Conservation (phyloP, 2,329 filamentous ascomycete species). For the Fusarium anguioides region DNA sequence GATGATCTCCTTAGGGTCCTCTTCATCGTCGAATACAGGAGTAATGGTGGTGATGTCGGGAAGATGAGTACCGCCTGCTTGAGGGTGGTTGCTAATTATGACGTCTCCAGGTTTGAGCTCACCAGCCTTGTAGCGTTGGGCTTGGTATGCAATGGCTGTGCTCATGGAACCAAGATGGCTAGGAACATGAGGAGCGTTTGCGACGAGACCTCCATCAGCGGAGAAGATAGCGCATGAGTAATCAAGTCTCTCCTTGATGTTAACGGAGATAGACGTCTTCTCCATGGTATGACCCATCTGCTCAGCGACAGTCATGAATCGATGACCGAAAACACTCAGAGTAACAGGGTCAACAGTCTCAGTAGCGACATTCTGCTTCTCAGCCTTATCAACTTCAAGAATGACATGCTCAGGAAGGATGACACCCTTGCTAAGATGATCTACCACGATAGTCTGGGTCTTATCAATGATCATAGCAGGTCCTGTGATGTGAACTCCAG, state of each 20-base stretch:
- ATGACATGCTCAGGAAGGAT: slow-evolving; percentile 51
- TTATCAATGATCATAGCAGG: slow-evolving; percentile 79
- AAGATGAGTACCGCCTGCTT: slow-evolving; percentile 40
- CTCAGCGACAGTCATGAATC: slow-evolving; percentile 85
- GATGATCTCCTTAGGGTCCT: slow-evolving; percentile 46
- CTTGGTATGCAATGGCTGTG: slow-evolving; percentile 38
- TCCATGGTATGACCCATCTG: slow-evolving; percentile 83
- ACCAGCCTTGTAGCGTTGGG: slow-evolving; percentile 31
- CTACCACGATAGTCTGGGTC: slow-evolving; percentile 80
- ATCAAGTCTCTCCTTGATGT: slow-evolving; percentile 82
- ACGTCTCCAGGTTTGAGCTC: slow-evolving; percentile 39
- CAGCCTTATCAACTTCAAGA: slow-evolving; percentile 46
- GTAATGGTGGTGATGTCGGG: slow-evolving; percentile 47
- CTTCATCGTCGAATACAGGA: slow-evolving; percentile 46
- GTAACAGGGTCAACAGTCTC: slow-evolving; percentile 75
- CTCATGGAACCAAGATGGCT: slow-evolving; percentile 41
- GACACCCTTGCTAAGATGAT: slow-evolving; percentile 51
- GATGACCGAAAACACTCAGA: slow-evolving; percentile 78
- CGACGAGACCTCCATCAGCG: slow-evolving; percentile 58
- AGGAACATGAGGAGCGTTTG: slow-evolving; percentile 36
- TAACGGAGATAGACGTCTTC: slow-evolving; percentile 80
- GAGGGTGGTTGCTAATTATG: slow-evolving; percentile 45
- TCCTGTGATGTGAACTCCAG: slow-evolving; percentile 53
- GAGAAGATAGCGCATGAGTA: slow-evolving; percentile 84
- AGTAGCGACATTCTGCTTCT: slow-evolving; percentile 22